Evolutionary conservation across 2,329 filamentous ascomycete genomes (phyloP).

Genomic region (Cryphonectria parasitica): DNA sequence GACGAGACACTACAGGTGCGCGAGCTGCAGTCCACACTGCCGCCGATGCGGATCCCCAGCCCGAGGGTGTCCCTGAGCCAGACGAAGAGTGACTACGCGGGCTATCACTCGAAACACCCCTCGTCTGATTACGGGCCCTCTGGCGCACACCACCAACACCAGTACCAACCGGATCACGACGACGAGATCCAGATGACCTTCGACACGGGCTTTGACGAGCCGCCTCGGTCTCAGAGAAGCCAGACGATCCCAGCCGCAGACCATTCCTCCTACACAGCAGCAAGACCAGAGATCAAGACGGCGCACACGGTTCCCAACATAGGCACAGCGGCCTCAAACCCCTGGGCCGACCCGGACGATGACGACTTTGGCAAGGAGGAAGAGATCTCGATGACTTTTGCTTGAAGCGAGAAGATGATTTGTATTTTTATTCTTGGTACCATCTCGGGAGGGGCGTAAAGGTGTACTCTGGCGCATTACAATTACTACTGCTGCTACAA

Average conservation of each 20-base stretch:
- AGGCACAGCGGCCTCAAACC: conserved; percentile 52
- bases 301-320: conserved; percentile 56
- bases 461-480: background rate
- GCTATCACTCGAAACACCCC: conserved; percentile 9
- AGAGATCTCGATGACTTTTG: conserved; percentile 83
- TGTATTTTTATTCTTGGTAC: background rate
- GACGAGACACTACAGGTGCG: conserved; percentile 63
- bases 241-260: conserved; percentile 27
- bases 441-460: background rate
- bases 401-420: conserved; percentile 38
- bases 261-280: conserved; percentile 31
- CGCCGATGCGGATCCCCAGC: conserved; percentile 78
- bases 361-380: conserved; percentile 73
- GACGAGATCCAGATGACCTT: conserved; percentile 72
- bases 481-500: background rate
- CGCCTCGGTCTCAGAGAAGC: conserved; percentile 25
- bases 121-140: conserved; percentile 22
- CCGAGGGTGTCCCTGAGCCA: conserved; percentile 45
- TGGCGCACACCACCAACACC: conserved; percentile 1
- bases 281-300: conserved; percentile 47
- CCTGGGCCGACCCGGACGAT: conserved; percentile 73
- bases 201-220: conserved; percentile 60
- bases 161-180: conserved; percentile 36
- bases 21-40: conserved; percentile 85
- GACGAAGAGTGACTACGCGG: conserved; percentile 51